A percentile compares a stretch with the other conserved stretches of the same genome.
phyloP scores from a whole-genome alignment of 768 basidiomycete species.

The Xerocomellus intermedius region DNA sequence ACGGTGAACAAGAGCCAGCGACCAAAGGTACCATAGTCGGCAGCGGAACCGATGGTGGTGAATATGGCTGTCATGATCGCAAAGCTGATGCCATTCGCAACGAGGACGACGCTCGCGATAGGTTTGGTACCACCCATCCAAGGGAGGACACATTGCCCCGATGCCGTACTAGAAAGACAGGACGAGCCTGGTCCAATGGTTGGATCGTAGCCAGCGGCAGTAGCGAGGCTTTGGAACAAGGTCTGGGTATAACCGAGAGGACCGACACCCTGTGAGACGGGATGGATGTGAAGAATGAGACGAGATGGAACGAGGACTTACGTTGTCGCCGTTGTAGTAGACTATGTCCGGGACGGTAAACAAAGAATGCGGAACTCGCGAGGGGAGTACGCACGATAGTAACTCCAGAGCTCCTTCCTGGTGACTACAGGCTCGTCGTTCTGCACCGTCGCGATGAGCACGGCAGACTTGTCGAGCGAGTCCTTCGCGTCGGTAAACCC shows the following conservation, averaged over 20 bases:
- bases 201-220: conserved; percentile 73
- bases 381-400: conserved; percentile 50
- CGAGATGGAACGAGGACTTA: conserved; percentile 27
- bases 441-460: conserved; percentile 40
- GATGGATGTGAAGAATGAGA: background rate
- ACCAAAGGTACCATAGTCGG: conserved; percentile 50
- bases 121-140: conserved; percentile 74
- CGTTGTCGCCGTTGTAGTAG: conserved; percentile 81
- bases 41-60: conserved; percentile 63
- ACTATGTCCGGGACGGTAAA: conserved; percentile 40
- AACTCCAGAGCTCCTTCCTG: conserved; percentile 74
- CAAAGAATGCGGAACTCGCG: background rate
- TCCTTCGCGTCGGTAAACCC: conserved; percentile 11
- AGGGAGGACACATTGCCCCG: conserved; percentile 74
- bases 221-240: conserved; percentile 69
- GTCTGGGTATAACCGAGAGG: conserved; percentile 70
- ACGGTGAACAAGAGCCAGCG: conserved; percentile 73
- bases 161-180: conserved; percentile 54
- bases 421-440: conserved; percentile 69
- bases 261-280: conserved; percentile 55
- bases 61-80: conserved; percentile 80
- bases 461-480: conserved; percentile 13
- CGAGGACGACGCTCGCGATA: conserved; percentile 72
- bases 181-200: conserved; percentile 66
- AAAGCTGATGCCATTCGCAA: conserved; percentile 76